Evolutionary conservation across 2,329 filamentous ascomycete species (phyloP).

Genomic region (Camptophora hylomeconis): DNA sequence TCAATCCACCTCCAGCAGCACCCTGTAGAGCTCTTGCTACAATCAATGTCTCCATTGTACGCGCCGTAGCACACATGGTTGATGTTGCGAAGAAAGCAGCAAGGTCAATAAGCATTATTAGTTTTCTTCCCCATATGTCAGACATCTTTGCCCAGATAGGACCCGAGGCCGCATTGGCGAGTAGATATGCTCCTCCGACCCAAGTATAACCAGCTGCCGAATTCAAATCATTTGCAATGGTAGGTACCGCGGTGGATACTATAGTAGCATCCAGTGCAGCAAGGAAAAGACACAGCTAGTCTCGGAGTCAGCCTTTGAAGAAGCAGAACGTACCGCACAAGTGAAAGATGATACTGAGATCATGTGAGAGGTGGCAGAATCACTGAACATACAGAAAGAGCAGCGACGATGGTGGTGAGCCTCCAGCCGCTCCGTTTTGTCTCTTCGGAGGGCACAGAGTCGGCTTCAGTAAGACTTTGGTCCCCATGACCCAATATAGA

Average conservation of each 20-base stretch:
- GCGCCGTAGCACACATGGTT: constrained; percentile 36
- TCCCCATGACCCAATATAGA: no score
- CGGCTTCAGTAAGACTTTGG: no score
- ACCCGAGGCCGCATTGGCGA: constrained; percentile 53
- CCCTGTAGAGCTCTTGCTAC: constrained; percentile 41
- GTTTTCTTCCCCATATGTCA: constrained; percentile 47
- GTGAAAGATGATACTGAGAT: no score
- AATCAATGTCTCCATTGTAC: constrained; percentile 39
- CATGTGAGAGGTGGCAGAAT: no score
- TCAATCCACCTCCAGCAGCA: constrained; percentile 39
- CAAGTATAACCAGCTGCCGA: constrained; percentile 61
- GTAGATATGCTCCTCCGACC: constrained; percentile 62
- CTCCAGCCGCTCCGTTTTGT: no score
- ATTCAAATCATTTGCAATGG: constrained; percentile 33
- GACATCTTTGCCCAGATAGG: constrained; percentile 57
- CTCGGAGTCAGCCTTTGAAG: no score
- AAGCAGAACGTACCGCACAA: no score
- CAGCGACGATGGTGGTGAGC: no score
- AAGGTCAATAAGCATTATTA: constrained; percentile 36
- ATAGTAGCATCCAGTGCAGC: constrained; percentile 22
- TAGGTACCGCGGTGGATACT: constrained; percentile 22
- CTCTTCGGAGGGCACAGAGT: no score
- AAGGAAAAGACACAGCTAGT: constrained; percentile 19
- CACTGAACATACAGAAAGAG: no score
- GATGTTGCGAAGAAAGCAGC: constrained; percentile 37